These are phyloP conservation scores for Dendrothele bispora DNA, from an alignment of 768 basidiomycete species.

Conservation along the genomic window DNA sequence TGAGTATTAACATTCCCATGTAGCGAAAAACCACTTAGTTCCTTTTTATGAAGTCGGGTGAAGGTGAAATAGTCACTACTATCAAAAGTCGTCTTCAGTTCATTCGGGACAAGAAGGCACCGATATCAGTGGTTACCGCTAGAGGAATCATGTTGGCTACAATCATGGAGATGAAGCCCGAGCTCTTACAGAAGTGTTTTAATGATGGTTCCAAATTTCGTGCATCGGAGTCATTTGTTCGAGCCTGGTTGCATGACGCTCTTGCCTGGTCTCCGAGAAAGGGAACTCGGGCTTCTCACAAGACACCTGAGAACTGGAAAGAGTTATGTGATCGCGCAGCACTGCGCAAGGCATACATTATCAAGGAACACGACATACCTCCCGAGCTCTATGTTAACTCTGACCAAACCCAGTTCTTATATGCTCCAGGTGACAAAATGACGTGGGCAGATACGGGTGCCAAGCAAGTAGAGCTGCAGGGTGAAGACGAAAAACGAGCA, in stretches of 20 bases:
- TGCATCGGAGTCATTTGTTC: slow-evolving; percentile 24
- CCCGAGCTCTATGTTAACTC: slow-evolving; percentile 29
- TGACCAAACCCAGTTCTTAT: slow-evolving; percentile 36
- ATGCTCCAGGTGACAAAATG: slow-evolving; percentile 19
- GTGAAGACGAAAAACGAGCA: slow-evolving; percentile 41
- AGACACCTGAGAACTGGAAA: slow-evolving; percentile 29
- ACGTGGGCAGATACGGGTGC: slow-evolving; percentile 29
- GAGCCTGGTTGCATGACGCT: slow-evolving; percentile 13
- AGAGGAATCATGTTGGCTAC: slow-evolving; percentile 29
- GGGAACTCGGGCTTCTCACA: slow-evolving; percentile 33
- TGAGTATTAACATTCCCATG: slow-evolving; percentile 9
- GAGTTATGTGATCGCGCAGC: slow-evolving; percentile 14
- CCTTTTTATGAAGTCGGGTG: slow-evolving; percentile 2
- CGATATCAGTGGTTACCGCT: slow-evolving; percentile 23
- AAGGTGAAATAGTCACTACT: slow-evolving; percentile 15
- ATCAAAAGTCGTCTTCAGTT: slow-evolving; percentile 16
- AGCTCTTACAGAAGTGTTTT: slow-evolving; percentile 23
- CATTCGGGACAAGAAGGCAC: slow-evolving; percentile 17
- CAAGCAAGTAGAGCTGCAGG: slow-evolving; percentile 34
- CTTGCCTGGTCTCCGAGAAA: slow-evolving; percentile 24
- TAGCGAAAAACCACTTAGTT: background rate
- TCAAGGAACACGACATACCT: slow-evolving; percentile 25
- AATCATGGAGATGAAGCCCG: slow-evolving; percentile 20
- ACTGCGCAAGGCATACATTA: slow-evolving; percentile 21
- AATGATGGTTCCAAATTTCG: slow-evolving; percentile 26